Conservation (phyloP, 1,284 basidiomycete genomes). For the Ustilago shanxiensis region DNA sequence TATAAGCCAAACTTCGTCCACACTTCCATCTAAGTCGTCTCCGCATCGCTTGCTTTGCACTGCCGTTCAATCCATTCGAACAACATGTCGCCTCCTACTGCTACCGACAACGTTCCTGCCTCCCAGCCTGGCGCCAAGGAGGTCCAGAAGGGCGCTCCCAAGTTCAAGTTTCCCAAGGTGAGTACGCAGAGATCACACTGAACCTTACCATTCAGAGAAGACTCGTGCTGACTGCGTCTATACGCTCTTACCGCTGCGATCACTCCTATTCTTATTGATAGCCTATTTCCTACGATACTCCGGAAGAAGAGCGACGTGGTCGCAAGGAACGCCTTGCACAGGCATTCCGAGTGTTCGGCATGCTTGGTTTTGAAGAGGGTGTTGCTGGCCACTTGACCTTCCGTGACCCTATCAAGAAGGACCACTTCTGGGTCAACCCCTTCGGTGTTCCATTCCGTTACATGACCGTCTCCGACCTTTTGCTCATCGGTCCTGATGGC, state of each 20-base stretch:
- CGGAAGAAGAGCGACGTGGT: conserved; percentile 73
- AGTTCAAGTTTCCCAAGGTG: conserved; percentile 54
- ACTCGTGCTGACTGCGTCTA: background rate
- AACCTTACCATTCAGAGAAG: too few relatives aligned
- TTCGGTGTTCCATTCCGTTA: conserved; percentile 57
- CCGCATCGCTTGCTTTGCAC: background rate
- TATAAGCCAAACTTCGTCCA: background rate
- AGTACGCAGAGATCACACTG: conserved; percentile 12
- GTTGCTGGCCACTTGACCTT: conserved; percentile 75
- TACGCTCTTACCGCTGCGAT: background rate
- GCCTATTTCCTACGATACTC: conserved; percentile 71
- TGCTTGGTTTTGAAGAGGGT: conserved; percentile 76
- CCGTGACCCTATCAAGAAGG: conserved; percentile 74
- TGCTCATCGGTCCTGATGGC: conserved; percentile 59
- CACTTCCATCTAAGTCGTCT: background rate
- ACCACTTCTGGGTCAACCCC: conserved; percentile 74
- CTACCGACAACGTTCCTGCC: conserved; percentile 46
- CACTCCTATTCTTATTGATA: background rate
- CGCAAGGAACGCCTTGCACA: conserved; percentile 75
- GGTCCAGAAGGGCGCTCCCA: conserved; percentile 55
- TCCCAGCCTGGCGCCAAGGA: conserved; percentile 49
- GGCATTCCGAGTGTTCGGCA: conserved; percentile 74
- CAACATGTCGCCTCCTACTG: conserved; percentile 47
- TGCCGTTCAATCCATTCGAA: background rate
- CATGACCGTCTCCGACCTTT: conserved; percentile 57